Evolutionary conservation across 345 rosid species (phyloP).

Genomic region (Populus davidiana): DNA sequence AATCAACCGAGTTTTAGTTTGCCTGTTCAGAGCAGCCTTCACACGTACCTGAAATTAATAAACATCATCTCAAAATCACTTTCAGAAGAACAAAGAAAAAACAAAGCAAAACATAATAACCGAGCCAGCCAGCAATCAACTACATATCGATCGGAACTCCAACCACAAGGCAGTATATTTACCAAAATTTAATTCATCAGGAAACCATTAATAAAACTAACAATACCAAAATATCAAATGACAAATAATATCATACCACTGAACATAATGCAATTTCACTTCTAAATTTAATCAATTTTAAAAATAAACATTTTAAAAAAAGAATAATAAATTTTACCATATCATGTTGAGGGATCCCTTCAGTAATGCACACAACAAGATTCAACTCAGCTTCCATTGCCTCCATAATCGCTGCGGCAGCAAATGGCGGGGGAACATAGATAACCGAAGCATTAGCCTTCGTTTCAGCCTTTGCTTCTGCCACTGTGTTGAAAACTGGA

Average conservation of each 20-base stretch:
- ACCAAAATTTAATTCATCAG: not conserved
- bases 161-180: not conserved
- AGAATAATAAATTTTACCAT: constrained; percentile 46
- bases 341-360: constrained; percentile 97
- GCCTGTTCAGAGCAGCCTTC: constrained; percentile 69
- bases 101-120: not conserved
- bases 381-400: constrained; percentile 87
- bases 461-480: constrained; percentile 93
- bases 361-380: constrained; percentile 88
- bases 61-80: not conserved
- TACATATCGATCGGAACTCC: not conserved
- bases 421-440: constrained; percentile 96
- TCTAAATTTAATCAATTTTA: not conserved
- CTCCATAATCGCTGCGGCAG: constrained; percentile 97
- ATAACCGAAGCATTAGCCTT: constrained; percentile 94
- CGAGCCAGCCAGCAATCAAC: not conserved
- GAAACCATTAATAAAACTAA: not conserved
- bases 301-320: not conserved
- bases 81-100: not conserved
- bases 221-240: not conserved
- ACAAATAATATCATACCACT: not conserved
- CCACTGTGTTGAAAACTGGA: constrained; percentile 86
- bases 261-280: not conserved
- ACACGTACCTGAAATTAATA: constrained; percentile 66
- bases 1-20: constrained; percentile 83